Conservation (phyloP, 2,329 filamentous ascomycete genomes). For the Aspergillus piperis region DNA sequence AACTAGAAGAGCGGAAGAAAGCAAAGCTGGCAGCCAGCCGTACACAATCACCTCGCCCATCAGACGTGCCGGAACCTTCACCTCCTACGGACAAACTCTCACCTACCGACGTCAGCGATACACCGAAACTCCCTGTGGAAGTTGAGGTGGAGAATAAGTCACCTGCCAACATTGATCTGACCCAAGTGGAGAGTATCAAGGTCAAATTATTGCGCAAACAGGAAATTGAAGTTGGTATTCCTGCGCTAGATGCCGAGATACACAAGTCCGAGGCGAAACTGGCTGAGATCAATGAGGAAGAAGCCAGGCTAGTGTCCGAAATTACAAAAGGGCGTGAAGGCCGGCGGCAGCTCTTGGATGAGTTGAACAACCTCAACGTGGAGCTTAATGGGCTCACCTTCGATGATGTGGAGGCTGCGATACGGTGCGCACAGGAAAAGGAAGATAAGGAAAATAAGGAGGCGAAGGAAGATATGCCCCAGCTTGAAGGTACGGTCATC, state of each 20-base stretch:
- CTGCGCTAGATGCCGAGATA: constrained; percentile 50
- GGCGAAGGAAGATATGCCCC: constrained; percentile 16
- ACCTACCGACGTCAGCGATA: constrained; percentile 11
- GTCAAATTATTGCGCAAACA: constrained; percentile 46
- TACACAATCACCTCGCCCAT: constrained; percentile 36
- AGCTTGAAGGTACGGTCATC: constrained; percentile 7
- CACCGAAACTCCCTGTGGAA: background rate
- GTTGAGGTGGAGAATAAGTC: background rate
- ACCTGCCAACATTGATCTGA: constrained; percentile 20
- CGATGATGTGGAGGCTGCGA: constrained; percentile 45
- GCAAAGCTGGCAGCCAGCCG: constrained; percentile 42
- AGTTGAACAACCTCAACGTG: constrained; percentile 51
- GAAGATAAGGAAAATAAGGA: too few species aligned
- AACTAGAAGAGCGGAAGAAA: constrained; percentile 48
- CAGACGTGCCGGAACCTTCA: constrained; percentile 27
- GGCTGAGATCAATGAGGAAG: constrained; percentile 34
- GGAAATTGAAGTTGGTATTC: constrained; percentile 52
- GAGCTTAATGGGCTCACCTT: constrained; percentile 51
- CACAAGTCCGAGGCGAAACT: constrained; percentile 37
- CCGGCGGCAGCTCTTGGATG: constrained; percentile 47
- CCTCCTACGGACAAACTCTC: constrained; percentile 15
- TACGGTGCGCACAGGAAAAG: constrained; percentile 21
- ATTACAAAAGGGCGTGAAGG: constrained; percentile 48
- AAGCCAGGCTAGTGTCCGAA: constrained; percentile 47
- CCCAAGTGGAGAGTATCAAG: constrained; percentile 35